These are phyloP conservation scores for Nymphaea thermarum DNA, from an alignment of 164 flowering plant genomes.

Conservation along the genomic window DNA sequence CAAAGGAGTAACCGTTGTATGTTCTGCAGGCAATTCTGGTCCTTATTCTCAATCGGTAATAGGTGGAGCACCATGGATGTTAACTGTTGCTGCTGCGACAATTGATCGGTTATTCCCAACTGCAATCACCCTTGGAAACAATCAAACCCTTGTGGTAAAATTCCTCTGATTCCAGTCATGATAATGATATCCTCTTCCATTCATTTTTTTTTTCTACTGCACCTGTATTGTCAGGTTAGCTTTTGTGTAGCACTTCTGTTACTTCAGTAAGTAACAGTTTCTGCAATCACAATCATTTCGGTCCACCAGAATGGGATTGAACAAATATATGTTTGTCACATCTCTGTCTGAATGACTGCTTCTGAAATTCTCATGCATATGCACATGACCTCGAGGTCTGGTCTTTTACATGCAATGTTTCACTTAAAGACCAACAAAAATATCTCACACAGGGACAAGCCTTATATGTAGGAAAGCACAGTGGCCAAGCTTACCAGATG, in stretches of 20 bases:
- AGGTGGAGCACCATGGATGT: conserved; percentile 41
- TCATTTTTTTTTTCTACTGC: background rate
- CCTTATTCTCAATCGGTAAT: conserved; percentile 31
- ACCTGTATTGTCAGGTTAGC: background rate
- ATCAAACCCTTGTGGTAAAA: conserved; percentile 27
- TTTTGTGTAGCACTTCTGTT: background rate
- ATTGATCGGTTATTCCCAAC: conserved; percentile 41
- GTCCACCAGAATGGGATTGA: background rate
- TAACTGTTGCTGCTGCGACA: conserved; percentile 46
- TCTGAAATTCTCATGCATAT: background rate
- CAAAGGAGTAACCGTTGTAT: conserved; percentile 30
- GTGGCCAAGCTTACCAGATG: conserved; percentile 22
- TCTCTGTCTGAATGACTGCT: background rate
- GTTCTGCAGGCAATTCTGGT: conserved; percentile 43
- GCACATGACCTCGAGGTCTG: background rate
- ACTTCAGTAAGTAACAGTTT: background rate
- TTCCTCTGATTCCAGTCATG: background rate
- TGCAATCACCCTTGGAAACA: conserved; percentile 29
- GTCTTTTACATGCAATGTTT: background rate
- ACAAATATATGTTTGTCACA: background rate
- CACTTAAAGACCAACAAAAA: background rate
- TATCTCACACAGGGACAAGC: conserved; percentile 37
- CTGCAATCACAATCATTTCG: background rate
- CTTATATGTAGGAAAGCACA: conserved; percentile 20
- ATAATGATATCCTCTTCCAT: background rate